Conservation (phyloP, 73 alveolate genomes). For the Diophrys sp. region DNA sequence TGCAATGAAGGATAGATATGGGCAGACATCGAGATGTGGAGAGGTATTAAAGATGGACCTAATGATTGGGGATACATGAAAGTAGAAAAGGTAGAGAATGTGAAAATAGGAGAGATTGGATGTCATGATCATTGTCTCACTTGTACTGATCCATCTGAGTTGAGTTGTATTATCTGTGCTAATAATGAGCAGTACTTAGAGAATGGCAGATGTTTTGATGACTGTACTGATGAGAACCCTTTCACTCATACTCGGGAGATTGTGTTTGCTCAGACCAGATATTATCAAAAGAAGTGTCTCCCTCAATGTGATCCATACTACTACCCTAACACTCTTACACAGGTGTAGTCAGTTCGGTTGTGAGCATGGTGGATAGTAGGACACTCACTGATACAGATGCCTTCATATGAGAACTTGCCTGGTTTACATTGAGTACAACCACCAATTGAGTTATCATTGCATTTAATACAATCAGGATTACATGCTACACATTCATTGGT, state of each 20-base stretch:
- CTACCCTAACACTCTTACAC: constrained; percentile 35
- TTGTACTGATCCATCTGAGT: constrained; percentile 33
- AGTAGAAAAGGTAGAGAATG: constrained; percentile 23
- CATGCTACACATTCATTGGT: constrained; percentile 46
- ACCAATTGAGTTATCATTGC: constrained; percentile 24
- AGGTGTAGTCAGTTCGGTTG: constrained; percentile 26
- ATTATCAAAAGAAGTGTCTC: constrained; percentile 2
- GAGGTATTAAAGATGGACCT: constrained; percentile 40
- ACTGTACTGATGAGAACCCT: constrained; percentile 26
- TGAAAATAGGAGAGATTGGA: constrained; percentile 33
- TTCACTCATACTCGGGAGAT: not conserved
- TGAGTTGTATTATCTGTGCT: constrained; percentile 21
- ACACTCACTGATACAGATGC: constrained; percentile 34
- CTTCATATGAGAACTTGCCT: constrained; percentile 28
- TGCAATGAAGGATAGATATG: constrained; percentile 34
- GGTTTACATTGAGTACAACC: constrained; percentile 46
- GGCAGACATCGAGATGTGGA: constrained; percentile 34
- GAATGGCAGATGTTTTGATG: constrained; percentile 21
- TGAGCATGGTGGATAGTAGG: constrained; percentile 34
- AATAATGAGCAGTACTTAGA: constrained; percentile 3
- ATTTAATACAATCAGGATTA: constrained; percentile 42
- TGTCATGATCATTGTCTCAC: constrained; percentile 36
- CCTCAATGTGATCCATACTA: constrained; percentile 23
- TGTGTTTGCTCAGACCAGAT: not conserved
- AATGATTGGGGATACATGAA: constrained; percentile 22